A percentile compares a stretch with the other conserved stretches of the same genome.
These are phyloP conservation scores for Crucibulum laeve DNA, from an alignment of 768 basidiomycete genomes.

Conservation along the genomic window DNA sequence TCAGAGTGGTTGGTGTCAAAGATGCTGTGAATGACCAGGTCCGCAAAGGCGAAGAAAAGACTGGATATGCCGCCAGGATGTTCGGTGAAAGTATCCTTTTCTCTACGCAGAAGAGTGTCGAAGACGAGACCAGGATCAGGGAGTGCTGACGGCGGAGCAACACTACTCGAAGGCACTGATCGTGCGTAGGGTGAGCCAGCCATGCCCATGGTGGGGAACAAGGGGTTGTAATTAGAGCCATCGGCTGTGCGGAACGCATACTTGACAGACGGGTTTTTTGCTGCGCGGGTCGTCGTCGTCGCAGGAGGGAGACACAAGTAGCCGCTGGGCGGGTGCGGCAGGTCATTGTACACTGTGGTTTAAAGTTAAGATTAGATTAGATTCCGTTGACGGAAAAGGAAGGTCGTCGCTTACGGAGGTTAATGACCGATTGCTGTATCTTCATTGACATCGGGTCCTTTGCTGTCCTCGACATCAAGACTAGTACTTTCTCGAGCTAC, in stretches of 20 bases:
- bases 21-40: slow-evolving; percentile 68
- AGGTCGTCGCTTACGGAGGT: slow-evolving; percentile 41
- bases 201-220: slow-evolving; percentile 50
- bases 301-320: slow-evolving; percentile 13
- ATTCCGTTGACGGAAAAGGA: slow-evolving; percentile 7
- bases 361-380: slow-evolving; percentile 10
- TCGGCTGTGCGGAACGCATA: slow-evolving; percentile 59
- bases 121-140: slow-evolving; percentile 70
- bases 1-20: slow-evolving; percentile 55
- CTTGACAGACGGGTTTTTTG: slow-evolving; percentile 16
- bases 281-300: slow-evolving; percentile 6
- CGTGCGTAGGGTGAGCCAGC: slow-evolving; percentile 67
- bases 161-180: slow-evolving; percentile 48
- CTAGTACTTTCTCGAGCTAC: slow-evolving; percentile 61
- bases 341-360: slow-evolving; percentile 66
- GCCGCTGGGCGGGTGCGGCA: slow-evolving; percentile 55
- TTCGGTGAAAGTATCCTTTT: slow-evolving; percentile 30
- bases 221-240: slow-evolving; percentile 56
- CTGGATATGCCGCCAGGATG: slow-evolving; percentile 71
- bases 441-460: slow-evolving; percentile 22
- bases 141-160: slow-evolving; percentile 38
- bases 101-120: slow-evolving; percentile 58
- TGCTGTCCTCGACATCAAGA: slow-evolving; percentile 52
- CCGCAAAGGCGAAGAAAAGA: slow-evolving; percentile 76
- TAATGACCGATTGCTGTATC: slow-evolving; percentile 48